These are phyloP conservation scores for Euclidium syriacum DNA, from an alignment of 345 rosid species.

Conservation along the genomic window DNA sequence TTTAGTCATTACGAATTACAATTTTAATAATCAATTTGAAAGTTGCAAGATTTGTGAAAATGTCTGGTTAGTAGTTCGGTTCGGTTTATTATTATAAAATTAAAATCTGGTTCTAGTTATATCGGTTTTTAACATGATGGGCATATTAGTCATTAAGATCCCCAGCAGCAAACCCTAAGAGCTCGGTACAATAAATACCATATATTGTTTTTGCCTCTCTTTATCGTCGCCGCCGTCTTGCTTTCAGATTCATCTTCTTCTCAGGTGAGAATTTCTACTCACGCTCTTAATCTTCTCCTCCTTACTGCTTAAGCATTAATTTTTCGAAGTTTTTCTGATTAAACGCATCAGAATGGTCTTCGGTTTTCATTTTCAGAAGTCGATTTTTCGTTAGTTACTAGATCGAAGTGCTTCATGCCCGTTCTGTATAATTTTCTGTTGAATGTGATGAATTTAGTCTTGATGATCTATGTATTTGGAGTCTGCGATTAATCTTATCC, in stretches of 20 bases:
- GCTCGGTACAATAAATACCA: not conserved
- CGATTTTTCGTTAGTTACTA: too few relatives aligned
- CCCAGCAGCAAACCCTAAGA: conserved; percentile 14
- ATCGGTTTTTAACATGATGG: not conserved
- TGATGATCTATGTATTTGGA: not conserved
- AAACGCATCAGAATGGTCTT: not conserved
- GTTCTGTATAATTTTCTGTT: not conserved
- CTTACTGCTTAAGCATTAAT: not conserved
- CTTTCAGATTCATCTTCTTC: not conserved
- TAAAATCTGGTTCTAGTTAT: too few relatives aligned
- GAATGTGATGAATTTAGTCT: not conserved
- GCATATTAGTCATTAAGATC: not conserved
- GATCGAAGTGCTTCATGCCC: not conserved
- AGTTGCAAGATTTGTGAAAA: too few relatives aligned
- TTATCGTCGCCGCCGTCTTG: conserved; percentile 15
- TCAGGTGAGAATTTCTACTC: conserved; percentile 9
- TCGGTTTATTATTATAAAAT: too few relatives aligned
- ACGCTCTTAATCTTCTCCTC: too few relatives aligned
- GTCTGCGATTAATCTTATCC: not conserved
- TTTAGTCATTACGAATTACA: too few relatives aligned
- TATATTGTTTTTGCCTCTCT: not conserved
- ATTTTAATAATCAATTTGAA: too few relatives aligned
- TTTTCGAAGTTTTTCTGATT: not conserved
- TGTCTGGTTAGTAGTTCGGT: too few relatives aligned
- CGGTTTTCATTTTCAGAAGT: not conserved